Percentiles rank a stretch among this genome's conserved stretches.
Conservation (phyloP, 2,329 filamentous ascomycete species). For the Neonectria faginata region DNA sequence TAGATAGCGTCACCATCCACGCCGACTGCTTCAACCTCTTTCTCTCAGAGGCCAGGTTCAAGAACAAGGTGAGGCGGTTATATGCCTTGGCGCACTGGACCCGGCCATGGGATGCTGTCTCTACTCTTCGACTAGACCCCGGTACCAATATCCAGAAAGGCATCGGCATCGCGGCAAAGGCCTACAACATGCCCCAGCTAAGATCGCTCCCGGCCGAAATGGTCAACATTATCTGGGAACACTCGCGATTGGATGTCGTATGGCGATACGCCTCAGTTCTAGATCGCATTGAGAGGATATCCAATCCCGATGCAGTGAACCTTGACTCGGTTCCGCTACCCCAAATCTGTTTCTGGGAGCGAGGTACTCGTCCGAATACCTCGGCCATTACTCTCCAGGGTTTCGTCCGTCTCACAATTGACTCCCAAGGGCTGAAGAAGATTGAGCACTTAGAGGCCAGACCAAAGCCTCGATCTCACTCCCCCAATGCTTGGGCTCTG, state of each 20-base stretch:
- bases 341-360: not conserved
- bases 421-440: conserved; percentile 4
- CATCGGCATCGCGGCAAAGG: not conserved
- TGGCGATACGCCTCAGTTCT: conserved; percentile 4
- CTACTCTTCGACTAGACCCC: not conserved
- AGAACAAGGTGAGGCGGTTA: not conserved
- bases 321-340: not conserved
- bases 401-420: conserved; percentile 4
- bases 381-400: not conserved
- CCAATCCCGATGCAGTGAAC: not conserved
- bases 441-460: conserved; percentile 7
- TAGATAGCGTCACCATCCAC: not conserved
- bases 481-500: not conserved
- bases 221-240: not conserved
- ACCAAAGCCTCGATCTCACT: not conserved
- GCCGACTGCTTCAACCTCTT: not conserved
- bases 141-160: not conserved
- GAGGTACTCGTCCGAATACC: not conserved
- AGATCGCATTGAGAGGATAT: conserved; percentile 4
- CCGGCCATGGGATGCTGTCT: not conserved
- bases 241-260: not conserved
- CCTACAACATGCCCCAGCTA: conserved; percentile 5
- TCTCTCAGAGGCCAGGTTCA: not conserved
- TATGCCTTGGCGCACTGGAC: not conserved
- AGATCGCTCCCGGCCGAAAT: not conserved